phyloP scores from a whole-genome alignment of 2,329 filamentous ascomycete genomes.

The Mycosphaerella sp. region DNA sequence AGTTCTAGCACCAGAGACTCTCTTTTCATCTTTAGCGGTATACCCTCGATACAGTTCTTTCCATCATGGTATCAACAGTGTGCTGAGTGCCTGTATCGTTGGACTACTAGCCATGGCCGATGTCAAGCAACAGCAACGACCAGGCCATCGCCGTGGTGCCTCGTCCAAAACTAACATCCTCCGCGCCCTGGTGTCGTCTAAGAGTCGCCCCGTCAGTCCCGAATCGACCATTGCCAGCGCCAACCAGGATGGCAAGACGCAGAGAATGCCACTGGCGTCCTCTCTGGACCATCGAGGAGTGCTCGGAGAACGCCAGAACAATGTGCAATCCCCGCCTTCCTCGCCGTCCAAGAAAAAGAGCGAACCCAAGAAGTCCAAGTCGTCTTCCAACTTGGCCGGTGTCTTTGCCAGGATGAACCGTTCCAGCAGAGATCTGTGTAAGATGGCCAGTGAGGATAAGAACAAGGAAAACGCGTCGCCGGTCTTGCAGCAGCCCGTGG shows the following conservation, averaged over 20 bases:
- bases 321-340: constrained; percentile 30
- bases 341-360: constrained; percentile 31
- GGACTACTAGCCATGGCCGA: constrained; percentile 10
- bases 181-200: constrained; percentile 49
- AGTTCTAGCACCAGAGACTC: too few relatives aligned
- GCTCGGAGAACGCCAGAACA: constrained; percentile 31
- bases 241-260: constrained; percentile 21
- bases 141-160: constrained; percentile 25
- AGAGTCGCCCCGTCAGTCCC: constrained; percentile 41
- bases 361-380: constrained; percentile 64
- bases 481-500: constrained; percentile 37
- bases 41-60: constrained; percentile 1
- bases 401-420: constrained; percentile 66
- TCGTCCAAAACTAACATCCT: constrained; percentile 42
- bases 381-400: constrained; percentile 70
- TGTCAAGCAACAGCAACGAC: constrained; percentile 12
- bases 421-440: constrained; percentile 58
- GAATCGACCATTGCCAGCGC: constrained; percentile 40
- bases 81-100: not conserved
- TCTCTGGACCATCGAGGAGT: constrained; percentile 13
- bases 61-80: constrained; percentile 1
- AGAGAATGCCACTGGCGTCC: constrained; percentile 41
- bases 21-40: not conserved
- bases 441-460: constrained; percentile 47
- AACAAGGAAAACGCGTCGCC: constrained; percentile 82